These are phyloP conservation scores for Oryza nivara DNA, from an alignment of 176 grass and related monocot genomes.

Conservation along the genomic window DNA sequence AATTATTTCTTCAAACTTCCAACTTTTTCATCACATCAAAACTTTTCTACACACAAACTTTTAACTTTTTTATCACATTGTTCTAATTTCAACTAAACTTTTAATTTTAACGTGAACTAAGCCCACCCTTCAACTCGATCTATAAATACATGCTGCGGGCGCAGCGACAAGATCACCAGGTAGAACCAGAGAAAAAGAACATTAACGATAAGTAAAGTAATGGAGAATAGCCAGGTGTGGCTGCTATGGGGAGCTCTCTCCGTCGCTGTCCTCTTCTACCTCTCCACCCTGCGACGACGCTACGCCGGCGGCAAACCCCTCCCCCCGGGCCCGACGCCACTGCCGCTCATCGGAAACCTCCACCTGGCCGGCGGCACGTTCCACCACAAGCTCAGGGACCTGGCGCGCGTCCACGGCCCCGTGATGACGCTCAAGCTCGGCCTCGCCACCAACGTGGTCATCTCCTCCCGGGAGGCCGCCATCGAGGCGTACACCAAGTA, in stretches of 20 bases:
- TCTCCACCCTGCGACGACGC: constrained; percentile 4
- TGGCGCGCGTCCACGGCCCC: constrained; percentile 39
- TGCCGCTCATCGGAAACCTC: constrained; percentile 51
- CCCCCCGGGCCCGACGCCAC: constrained; percentile 37
- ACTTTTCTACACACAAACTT: too few species aligned
- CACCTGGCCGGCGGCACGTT: constrained; percentile 24
- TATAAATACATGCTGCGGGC: too few species aligned
- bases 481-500: constrained; percentile 43
- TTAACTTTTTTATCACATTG: too few species aligned
- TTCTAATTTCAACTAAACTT: too few species aligned
- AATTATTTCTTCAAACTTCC: too few species aligned
- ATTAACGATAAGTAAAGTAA: too few species aligned
- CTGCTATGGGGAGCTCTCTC: constrained; percentile 23
- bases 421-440: constrained; percentile 42
- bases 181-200: too few species aligned
- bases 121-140: too few species aligned
- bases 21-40: too few species aligned
- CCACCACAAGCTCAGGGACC: constrained; percentile 43
- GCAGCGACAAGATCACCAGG: too few species aligned
- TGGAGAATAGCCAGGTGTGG: neutral
- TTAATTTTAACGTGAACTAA: too few species aligned
- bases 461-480: constrained; percentile 49
- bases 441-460: constrained; percentile 28
- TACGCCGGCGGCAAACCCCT: neutral
- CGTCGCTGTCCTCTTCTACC: constrained; percentile 15